These are phyloP conservation scores for Globisporangium nagaii DNA, from an alignment of 352 stramenopile genomes.

Conservation along the genomic window DNA sequence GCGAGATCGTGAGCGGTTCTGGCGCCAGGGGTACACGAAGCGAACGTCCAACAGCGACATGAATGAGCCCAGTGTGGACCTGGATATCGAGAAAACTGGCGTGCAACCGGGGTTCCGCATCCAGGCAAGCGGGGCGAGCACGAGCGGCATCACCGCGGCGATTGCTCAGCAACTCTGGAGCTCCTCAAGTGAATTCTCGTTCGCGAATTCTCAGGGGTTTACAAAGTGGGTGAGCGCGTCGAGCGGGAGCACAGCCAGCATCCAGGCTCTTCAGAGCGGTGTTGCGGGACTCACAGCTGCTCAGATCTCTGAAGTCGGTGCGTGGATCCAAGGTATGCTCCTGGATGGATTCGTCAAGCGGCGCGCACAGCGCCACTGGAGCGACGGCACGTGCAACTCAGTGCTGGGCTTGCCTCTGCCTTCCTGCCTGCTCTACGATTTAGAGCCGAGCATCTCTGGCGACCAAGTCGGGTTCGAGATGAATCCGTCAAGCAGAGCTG, in stretches of 20 bases:
- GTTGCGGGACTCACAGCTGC: conserved; percentile 21
- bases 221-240: conserved; percentile 34
- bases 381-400: conserved; percentile 47
- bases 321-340: conserved; percentile 41
- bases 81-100: conserved; percentile 42
- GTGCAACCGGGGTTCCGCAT: conserved; percentile 57
- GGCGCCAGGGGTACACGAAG: conserved; percentile 37
- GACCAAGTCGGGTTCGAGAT: conserved; percentile 60
- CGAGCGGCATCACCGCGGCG: conserved; percentile 24
- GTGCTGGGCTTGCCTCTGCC: conserved; percentile 29
- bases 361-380: conserved; percentile 58
- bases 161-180: conserved; percentile 47
- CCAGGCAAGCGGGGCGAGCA: conserved; percentile 15
- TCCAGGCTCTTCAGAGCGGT: conserved; percentile 12
- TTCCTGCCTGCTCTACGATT: conserved; percentile 41
- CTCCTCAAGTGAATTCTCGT: conserved; percentile 24
- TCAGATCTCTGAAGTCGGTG: conserved; percentile 29
- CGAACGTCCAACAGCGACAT: conserved; percentile 38
- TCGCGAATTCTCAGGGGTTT: conserved; percentile 43
- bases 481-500: conserved; percentile 24
- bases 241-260: conserved; percentile 4
- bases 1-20: conserved; percentile 60
- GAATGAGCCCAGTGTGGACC: conserved; percentile 47
- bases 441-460: conserved; percentile 47
- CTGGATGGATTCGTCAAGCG: conserved; percentile 38